A percentile compares a stretch with the other conserved stretches of the same genome.
These are phyloP conservation scores for Nannizzia gypsea DNA, from an alignment of 2,329 filamentous ascomycete genomes.

Conservation along the genomic window DNA sequence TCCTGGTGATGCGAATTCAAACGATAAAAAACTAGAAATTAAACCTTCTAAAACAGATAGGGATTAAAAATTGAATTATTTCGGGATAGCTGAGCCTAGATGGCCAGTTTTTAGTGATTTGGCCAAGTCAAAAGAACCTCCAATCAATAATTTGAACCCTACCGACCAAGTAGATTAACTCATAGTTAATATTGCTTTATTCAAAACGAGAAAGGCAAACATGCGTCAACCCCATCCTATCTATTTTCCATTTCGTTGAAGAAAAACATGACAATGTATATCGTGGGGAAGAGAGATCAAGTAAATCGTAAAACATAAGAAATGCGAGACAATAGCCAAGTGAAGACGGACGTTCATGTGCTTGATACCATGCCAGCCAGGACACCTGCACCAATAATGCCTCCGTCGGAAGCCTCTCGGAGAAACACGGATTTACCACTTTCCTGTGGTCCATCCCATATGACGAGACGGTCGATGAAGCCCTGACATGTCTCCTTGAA, in stretches of 20 bases:
- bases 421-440: slow-evolving; percentile 36
- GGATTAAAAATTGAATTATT: neutral
- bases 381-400: slow-evolving; percentile 40
- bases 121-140: neutral
- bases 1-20: neutral
- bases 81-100: neutral
- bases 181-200: neutral
- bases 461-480: slow-evolving; percentile 46
- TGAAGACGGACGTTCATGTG: neutral
- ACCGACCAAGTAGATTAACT: neutral
- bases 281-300: neutral
- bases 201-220: neutral
- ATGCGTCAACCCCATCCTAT: neutral
- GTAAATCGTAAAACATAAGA: neutral
- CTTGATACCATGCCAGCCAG: slow-evolving; percentile 32
- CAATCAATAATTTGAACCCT: neutral
- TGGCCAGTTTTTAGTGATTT: neutral
- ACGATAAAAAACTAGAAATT: neutral
- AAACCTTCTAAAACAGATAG: neutral
- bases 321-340: neutral
- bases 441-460: slow-evolving; percentile 25
- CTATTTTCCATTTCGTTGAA: neutral
- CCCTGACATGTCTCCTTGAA: slow-evolving; percentile 54
- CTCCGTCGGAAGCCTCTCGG: slow-evolving; percentile 38
- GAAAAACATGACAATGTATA: neutral